Evolutionary conservation across 768 basidiomycete genomes (phyloP).

Genomic region (Auriscalpium vulgare): DNA sequence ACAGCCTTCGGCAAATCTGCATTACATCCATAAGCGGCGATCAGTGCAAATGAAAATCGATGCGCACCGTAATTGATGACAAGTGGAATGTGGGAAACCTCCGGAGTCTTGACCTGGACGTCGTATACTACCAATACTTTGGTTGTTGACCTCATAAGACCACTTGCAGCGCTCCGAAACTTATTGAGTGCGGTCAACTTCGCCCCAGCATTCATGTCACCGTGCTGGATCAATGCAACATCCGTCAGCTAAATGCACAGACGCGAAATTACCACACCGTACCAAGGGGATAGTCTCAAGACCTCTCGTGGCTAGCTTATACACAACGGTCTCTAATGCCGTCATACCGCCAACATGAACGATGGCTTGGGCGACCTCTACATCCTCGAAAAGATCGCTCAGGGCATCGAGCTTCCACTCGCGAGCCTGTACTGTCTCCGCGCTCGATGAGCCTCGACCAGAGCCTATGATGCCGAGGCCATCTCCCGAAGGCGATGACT

Average conservation of each 20-base stretch:
- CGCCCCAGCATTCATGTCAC: slow-evolving; percentile 84
- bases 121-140: slow-evolving; percentile 91
- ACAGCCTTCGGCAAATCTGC: slow-evolving; percentile 88
- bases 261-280: slow-evolving; percentile 21
- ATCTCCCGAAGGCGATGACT: slow-evolving; percentile 33
- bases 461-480: slow-evolving; percentile 90
- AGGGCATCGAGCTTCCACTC: slow-evolving; percentile 96
- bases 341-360: slow-evolving; percentile 87
- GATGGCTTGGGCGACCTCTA: slow-evolving; percentile 72
- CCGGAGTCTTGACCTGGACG: slow-evolving; percentile 83
- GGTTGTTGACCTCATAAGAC: slow-evolving; percentile 57
- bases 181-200: slow-evolving; percentile 80
- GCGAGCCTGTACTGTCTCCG: slow-evolving; percentile 77
- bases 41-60: background rate
- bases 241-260: slow-evolving; percentile 1
- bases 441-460: slow-evolving; percentile 73
- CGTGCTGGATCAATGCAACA: slow-evolving; percentile 46
- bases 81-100: slow-evolving; percentile 84
- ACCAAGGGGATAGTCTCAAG: slow-evolving; percentile 87
- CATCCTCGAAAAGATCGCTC: slow-evolving; percentile 82
- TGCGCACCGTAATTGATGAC: slow-evolving; percentile 87
- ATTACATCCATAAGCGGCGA: background rate
- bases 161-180: slow-evolving; percentile 55
- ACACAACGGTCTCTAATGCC: slow-evolving; percentile 80
- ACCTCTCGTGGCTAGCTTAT: slow-evolving; percentile 79